These are phyloP conservation scores for Arabidopsis suecica DNA, from an alignment of 345 rosid genomes.

Conservation along the genomic window DNA sequence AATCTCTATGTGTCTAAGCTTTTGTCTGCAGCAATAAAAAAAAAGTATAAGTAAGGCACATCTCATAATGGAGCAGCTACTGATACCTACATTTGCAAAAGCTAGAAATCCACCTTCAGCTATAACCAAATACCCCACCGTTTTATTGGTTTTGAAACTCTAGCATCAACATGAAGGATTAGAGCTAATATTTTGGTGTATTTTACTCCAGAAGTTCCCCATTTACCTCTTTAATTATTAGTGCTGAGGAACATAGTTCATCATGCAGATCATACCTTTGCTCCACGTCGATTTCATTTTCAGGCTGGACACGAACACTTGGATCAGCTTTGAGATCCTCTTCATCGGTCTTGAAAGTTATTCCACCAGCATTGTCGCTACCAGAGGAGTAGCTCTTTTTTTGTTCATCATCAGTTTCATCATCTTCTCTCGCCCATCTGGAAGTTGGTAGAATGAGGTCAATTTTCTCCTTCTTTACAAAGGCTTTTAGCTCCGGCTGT, in stretches of 20 bases:
- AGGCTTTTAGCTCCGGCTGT: conserved; percentile 67
- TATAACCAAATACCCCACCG: conserved; percentile 3
- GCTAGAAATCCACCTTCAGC: neutral
- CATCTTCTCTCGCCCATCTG: conserved; percentile 91
- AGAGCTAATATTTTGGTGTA: neutral
- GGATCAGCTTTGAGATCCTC: conserved; percentile 56
- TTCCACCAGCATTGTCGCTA: conserved; percentile 73
- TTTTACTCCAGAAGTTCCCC: neutral
- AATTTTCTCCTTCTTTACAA: conserved; percentile 62
- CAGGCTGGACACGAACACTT: conserved; percentile 53
- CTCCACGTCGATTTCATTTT: conserved; percentile 70
- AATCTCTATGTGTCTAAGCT: conserved; percentile 77
- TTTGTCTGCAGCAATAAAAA: conserved; percentile 57
- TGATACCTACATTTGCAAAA: conserved; percentile 6
- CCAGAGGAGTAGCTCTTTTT: conserved; percentile 84
- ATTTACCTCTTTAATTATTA: neutral
- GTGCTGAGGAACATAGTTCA: neutral
- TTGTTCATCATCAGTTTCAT: conserved; percentile 82
- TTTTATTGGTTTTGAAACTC: neutral
- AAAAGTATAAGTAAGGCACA: conserved; percentile 26
- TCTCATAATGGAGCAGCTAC: conserved; percentile 4
- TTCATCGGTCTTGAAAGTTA: conserved; percentile 57
- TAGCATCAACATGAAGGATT: neutral
- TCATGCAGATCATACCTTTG: conserved; percentile 59
- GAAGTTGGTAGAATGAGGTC: conserved; percentile 77